phyloP scores from a whole-genome alignment of 371 early-diverging fungal genomes.

The Syncephalastrum racemosum region DNA sequence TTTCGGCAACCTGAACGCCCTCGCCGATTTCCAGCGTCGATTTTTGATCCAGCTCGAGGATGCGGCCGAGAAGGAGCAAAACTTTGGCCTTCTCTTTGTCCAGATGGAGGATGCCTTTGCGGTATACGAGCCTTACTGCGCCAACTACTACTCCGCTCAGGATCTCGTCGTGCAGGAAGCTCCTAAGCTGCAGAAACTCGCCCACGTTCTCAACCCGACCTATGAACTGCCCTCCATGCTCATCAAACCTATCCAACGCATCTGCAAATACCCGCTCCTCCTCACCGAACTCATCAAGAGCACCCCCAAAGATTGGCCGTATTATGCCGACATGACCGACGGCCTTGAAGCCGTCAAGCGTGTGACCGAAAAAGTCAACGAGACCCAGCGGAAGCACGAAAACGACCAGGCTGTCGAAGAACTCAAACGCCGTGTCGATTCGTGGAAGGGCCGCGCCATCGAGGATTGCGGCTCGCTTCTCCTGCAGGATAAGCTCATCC shows the following conservation, averaged over 20 bases:
- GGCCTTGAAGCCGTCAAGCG: slow-evolving; percentile 83
- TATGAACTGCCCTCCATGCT: slow-evolving; percentile 88
- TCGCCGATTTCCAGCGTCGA: slow-evolving; percentile 95
- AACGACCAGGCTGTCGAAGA: slow-evolving; percentile 78
- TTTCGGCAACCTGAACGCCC: slow-evolving; percentile 90
- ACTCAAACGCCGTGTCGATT: slow-evolving; percentile 62
- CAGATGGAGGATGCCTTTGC: slow-evolving; percentile 85
- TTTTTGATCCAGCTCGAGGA: slow-evolving; percentile 92
- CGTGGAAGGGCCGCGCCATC: slow-evolving; percentile 18
- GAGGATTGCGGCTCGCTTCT: slow-evolving; percentile 80
- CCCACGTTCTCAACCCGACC: slow-evolving; percentile 78
- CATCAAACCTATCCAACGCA: slow-evolving; percentile 96
- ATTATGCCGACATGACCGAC: slow-evolving; percentile 73
- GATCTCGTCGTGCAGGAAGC: slow-evolving; percentile 55
- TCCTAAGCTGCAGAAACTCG: slow-evolving; percentile 55
- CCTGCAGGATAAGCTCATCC: slow-evolving; percentile 79
- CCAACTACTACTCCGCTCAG: slow-evolving; percentile 85
- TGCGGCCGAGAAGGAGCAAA: slow-evolving; percentile 80
- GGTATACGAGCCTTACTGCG: slow-evolving; percentile 94
- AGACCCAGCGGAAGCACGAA: slow-evolving; percentile 86
- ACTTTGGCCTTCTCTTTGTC: slow-evolving; percentile 81
- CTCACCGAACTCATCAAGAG: slow-evolving; percentile 84
- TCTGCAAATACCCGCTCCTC: slow-evolving; percentile 95
- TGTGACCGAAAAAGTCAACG: slow-evolving; percentile 90
- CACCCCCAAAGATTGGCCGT: slow-evolving; percentile 67